Evolutionary conservation across 345 rosid species (phyloP), one percentile per base, ranked within the genome.

Genomic region (Arabidopsis arenosa): DNA sequence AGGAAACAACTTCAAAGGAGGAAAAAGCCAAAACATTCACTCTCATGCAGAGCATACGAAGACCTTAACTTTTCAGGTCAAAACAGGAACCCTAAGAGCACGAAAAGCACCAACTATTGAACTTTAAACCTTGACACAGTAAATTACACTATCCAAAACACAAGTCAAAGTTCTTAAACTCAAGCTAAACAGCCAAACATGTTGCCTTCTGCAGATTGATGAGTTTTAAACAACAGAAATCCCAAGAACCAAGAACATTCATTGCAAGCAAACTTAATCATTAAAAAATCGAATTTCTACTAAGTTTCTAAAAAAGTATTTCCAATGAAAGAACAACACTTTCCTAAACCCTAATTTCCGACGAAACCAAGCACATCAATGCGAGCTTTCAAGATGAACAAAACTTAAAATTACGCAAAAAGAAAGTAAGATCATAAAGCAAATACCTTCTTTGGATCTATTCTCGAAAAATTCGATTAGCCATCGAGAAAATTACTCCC

Each of bases 271-370:
- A 39, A 36, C 53, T 23, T 9, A 54, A 37, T 63, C 52, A 41
- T 36, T 5, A 21, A 52, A 69, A 53, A 32, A 37, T n/a, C 40
- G 3, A 71, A 26, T 48, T 72, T 63, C 3, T 36, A 26, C 65
- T 17, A 40, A 75, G 2, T 4, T 40, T 45, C 6, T 10, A 21
- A 53, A 67, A 48, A 62, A 63, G 0, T 23, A 5, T 8, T 6
- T 35, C 55, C 7, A 62, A 64, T 58, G 23, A 35, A 7, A 17
- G 36, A 52, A 36, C 40, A 12, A 12, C 7, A 66, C 17, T 26
- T 36, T 77, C 48, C 2, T 7, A 71, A 71, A 77, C 80, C 76
- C 76, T 77, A 71, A 71, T 56, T 70, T 0, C 59, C 47, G 39
- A 48, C 36, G 36, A 13, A 72, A 60, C 48, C 10, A 51, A 5